These are phyloP conservation scores for Astragalus membranaceus DNA, from an alignment of 306 rosid genomes.

Conservation along the genomic window DNA sequence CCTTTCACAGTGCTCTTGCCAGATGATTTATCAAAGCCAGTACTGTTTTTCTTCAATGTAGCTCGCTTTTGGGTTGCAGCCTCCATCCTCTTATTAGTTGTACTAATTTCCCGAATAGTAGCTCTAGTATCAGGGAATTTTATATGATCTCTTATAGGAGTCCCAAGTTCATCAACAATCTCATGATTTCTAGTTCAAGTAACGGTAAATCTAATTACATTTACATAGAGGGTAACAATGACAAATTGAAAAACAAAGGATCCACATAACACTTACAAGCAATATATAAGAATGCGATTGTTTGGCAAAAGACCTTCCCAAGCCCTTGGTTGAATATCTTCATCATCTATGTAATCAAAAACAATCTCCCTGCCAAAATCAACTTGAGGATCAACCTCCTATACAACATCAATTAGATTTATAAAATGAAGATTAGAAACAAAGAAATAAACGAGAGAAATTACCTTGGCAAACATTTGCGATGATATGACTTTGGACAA, in stretches of 20 bases:
- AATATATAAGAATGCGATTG: conserved; percentile 76
- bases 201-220: neutral
- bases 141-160: conserved; percentile 67
- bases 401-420: neutral
- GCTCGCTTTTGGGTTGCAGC: conserved; percentile 24
- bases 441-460: neutral
- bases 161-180: conserved; percentile 50
- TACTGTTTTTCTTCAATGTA: conserved; percentile 21
- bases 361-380: conserved; percentile 50
- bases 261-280: conserved; percentile 60
- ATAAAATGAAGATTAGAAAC: neutral
- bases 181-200: conserved; percentile 62
- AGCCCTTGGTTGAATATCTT: conserved; percentile 45
- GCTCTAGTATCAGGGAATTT: conserved; percentile 47
- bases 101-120: conserved; percentile 17
- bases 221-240: conserved; percentile 15
- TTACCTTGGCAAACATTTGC: conserved; percentile 86
- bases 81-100: conserved; percentile 23
- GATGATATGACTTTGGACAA: conserved; percentile 84
- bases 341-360: conserved; percentile 28
- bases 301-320: conserved; percentile 72
- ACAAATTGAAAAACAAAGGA: conserved; percentile 11
- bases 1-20: conserved; percentile 23
- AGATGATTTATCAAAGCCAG: conserved; percentile 21
- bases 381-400: conserved; percentile 28